These are phyloP conservation scores for Citrus sp. DNA, from an alignment of 345 rosid species.

Conservation along the genomic window DNA sequence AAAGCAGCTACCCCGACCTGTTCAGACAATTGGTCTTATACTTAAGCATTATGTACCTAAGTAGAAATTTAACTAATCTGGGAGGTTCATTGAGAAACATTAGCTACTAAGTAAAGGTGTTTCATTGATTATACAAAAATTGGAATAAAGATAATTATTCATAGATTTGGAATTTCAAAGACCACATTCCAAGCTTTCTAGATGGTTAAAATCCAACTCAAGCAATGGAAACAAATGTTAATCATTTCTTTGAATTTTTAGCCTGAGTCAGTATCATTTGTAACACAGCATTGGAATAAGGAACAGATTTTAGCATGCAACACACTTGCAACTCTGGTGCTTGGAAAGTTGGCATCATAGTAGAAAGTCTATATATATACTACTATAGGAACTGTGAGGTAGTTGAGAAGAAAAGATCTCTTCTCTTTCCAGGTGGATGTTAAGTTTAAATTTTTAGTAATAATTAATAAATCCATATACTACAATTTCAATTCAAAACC, in stretches of 20 bases:
- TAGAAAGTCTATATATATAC: background rate
- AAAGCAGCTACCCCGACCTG: constrained; percentile 98
- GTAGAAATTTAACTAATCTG: background rate
- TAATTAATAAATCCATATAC: too few relatives aligned
- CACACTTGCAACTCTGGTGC: background rate
- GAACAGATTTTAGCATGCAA: background rate
- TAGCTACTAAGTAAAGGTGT: background rate
- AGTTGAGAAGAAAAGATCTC: background rate
- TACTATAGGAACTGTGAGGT: too few relatives aligned
- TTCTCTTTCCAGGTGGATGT: too few relatives aligned
- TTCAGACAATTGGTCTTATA: background rate
- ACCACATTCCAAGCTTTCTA: background rate
- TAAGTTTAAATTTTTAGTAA: too few relatives aligned
- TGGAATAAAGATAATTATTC: background rate
- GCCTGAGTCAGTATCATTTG: background rate
- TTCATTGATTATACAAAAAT: background rate
- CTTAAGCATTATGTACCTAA: background rate
- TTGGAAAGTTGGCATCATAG: background rate
- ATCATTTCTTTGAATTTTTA: background rate
- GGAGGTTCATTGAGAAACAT: background rate
- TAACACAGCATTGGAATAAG: background rate
- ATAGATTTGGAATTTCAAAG: background rate
- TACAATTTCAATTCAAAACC: too few relatives aligned
- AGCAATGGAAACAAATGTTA: background rate
- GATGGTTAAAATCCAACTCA: background rate